phyloP scores from a whole-genome alignment of 495 filamentous ascomycete genomes.

The Podospora conica region DNA sequence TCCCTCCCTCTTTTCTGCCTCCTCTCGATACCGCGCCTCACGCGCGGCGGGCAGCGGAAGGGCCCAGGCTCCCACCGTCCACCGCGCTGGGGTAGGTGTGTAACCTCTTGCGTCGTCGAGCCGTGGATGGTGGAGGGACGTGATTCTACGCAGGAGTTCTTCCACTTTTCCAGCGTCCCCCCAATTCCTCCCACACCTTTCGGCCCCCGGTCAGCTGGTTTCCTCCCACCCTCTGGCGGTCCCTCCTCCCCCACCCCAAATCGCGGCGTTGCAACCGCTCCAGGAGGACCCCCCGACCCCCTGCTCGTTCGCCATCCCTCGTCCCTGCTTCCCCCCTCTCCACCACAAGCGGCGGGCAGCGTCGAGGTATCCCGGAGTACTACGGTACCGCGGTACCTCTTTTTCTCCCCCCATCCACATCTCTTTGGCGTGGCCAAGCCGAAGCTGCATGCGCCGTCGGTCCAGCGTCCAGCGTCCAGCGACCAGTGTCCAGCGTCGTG shows the following conservation, averaged over 20 bases:
- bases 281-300: constrained; percentile 18
- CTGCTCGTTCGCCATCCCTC: constrained; percentile 15
- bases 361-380: neutral
- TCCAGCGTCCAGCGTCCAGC: constrained; percentile 4
- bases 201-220: constrained; percentile 16
- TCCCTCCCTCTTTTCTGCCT: neutral
- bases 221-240: neutral
- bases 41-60: no score
- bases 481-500: constrained; percentile 5
- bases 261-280: constrained; percentile 25
- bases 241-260: constrained; percentile 10
- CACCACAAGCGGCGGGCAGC: neutral
- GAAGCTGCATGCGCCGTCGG: constrained; percentile 6
- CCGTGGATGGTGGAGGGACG: no score
- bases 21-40: neutral
- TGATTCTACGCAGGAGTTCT: neutral
- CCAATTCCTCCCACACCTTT: neutral
- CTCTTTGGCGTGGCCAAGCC: constrained; percentile 4
- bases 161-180: neutral
- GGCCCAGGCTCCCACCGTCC: neutral
- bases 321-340: constrained; percentile 5
- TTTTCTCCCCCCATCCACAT: neutral
- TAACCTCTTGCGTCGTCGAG: neutral
- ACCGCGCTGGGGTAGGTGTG: neutral
- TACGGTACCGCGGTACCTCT: neutral